Conservation (phyloP, 768 basidiomycete genomes). For the Daedaleopsis sinensis region DNA sequence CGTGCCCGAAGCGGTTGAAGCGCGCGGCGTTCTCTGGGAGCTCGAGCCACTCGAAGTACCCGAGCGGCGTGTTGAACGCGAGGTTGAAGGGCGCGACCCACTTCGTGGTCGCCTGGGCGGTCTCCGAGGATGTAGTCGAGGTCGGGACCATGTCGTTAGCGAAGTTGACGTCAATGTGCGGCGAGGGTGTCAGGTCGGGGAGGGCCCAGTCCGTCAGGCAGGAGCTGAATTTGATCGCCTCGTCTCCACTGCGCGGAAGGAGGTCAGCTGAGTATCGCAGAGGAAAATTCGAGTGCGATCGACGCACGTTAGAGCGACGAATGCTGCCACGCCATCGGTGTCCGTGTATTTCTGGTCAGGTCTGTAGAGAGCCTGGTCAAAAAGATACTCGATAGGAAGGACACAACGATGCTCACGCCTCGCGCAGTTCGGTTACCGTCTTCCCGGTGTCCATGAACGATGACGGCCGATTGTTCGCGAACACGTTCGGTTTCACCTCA, state of each 20-base stretch:
- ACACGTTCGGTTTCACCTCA: conserved; percentile 71
- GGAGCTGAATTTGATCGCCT: conserved; percentile 73
- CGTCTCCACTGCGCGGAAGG: conserved; percentile 52
- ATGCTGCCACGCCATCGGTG: conserved; percentile 68
- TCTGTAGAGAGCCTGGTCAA: conserved; percentile 33
- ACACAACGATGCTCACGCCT: conserved; percentile 40
- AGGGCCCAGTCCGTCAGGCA: conserved; percentile 64
- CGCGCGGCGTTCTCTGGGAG: conserved; percentile 47
- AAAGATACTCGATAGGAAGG: not conserved
- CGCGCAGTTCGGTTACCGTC: conserved; percentile 48
- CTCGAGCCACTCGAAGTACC: conserved; percentile 77
- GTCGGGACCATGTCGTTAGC: not conserved
- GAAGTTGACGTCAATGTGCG: conserved; percentile 3
- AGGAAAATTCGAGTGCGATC: not conserved
- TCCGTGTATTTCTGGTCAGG: conserved; percentile 67
- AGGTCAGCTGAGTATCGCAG: not conserved
- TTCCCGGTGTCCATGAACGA: conserved; percentile 72
- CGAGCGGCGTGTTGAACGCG: conserved; percentile 56
- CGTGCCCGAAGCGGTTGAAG: conserved; percentile 70
- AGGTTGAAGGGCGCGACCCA: conserved; percentile 62
- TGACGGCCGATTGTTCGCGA: conserved; percentile 70
- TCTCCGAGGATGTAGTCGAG: too few relatives aligned
- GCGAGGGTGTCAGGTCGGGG: conserved; percentile 10
- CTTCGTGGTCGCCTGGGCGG: not conserved
- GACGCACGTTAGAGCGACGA: conserved; percentile 67